Conservation (phyloP, 2,329 filamentous ascomycete genomes). For the Colletotrichum sp. region DNA sequence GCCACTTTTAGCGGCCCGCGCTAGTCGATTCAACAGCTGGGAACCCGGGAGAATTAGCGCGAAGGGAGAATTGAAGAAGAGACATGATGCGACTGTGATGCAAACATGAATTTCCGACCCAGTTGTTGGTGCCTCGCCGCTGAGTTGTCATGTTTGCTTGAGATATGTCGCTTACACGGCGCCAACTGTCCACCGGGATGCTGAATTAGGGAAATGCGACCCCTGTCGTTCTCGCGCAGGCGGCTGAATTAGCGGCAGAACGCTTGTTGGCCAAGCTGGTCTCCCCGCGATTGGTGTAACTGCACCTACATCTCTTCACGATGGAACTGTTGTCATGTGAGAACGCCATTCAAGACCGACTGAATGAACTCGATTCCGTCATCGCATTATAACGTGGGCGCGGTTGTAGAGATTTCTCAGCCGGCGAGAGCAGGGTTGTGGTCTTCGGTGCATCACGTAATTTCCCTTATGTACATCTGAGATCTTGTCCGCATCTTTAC, state of each 20-base stretch:
- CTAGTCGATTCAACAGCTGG: background rate
- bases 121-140: background rate
- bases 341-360: background rate
- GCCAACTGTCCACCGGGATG: background rate
- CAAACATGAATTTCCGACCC: background rate
- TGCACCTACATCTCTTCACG: background rate
- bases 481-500: no score
- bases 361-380: background rate
- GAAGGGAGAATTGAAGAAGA: background rate
- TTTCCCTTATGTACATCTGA: no score
- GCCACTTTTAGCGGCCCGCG: background rate
- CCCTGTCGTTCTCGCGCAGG: background rate
- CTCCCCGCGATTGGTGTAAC: background rate
- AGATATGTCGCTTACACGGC: background rate
- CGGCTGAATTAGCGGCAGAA: background rate
- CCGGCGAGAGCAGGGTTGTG: no score
- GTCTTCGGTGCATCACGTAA: no score
- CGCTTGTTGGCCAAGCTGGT: background rate
- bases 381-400: background rate
- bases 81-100: background rate
- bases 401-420: no score
- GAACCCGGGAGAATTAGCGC: background rate
- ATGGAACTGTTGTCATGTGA: background rate
- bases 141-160: background rate
- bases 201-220: background rate